Evolutionary conservation across 2,329 filamentous ascomycete genomes (phyloP), one percentile per base, ranked within the genome.

Genomic region (Penicillium sp.): DNA sequence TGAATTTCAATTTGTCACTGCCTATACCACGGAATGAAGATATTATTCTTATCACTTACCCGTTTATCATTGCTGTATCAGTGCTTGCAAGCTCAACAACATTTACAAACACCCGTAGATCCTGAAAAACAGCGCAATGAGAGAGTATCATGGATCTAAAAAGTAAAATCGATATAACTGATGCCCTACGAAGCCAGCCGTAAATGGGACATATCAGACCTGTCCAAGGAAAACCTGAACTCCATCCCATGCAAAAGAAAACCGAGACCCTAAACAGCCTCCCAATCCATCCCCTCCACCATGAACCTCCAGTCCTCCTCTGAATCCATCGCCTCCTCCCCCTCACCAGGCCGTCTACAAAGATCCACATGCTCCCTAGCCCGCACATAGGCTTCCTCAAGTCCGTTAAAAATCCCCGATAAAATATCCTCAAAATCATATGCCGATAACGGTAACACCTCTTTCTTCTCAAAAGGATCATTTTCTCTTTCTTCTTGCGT

Each of bases 381-480:
- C 1, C 82, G 61, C 0, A 62, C 49, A 50, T 79, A 82, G 0
- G 78, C 83, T 23, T 71, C 66, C 41, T 84, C 82, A 41, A 86
- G 72, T 0, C 81, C 84, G 0, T 53, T 56, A 42, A 87, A 73
- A 8, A 87, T 75, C 6, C 69, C 69, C 4, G 68, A 64, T 2
- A 87, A 68, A 51, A 87, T 85, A 44, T 69, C 70, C 20, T 79
- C 74, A 9, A 87, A 68, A 44, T 85, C 77, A 54, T 86, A 82
- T 52, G 79, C 77, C 47, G 77, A 75, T 2, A 87, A 68, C 18
- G 74, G 72, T 11, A 66, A 61, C 18, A 53, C 20, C 10, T 38
- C 42, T 6, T 47, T 48, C 14, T 41, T 37, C 47, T 60, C 32
- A 60, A 64, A 45, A 10, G 49, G 44, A 46, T 62, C 54, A 24